These are phyloP conservation scores for Gossypium arboreum DNA, from an alignment of 345 rosid species.

Conservation along the genomic window DNA sequence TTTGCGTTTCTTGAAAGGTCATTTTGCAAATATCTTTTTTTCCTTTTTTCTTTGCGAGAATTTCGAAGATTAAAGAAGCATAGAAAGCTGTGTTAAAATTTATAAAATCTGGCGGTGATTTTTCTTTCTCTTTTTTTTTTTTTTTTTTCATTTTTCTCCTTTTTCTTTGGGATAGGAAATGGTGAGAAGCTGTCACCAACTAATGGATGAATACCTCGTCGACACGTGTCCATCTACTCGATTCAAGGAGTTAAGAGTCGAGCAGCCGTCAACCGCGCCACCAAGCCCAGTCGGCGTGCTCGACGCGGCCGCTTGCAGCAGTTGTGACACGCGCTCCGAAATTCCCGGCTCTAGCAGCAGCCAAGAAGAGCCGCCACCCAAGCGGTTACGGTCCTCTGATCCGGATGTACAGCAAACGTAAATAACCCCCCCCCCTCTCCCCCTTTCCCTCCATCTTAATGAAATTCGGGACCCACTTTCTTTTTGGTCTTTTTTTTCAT, in stretches of 20 bases:
- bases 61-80: not conserved
- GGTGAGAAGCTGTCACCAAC: constrained; percentile 78
- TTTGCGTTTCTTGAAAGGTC: not conserved
- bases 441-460: not conserved
- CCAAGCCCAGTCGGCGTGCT: constrained; percentile 63
- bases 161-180: constrained; percentile 38
- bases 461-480: not conserved
- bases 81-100: not conserved
- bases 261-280: constrained; percentile 33
- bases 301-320: constrained; percentile 55
- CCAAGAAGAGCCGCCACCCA: constrained; percentile 24
- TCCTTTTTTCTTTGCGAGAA: too few species aligned
- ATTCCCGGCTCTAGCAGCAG: not conserved
- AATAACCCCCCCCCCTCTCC: constrained; percentile 15
- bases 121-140: not conserved
- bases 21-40: not conserved
- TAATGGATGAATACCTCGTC: constrained; percentile 54
- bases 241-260: constrained; percentile 25
- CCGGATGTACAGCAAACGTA: constrained; percentile 40
- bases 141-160: not conserved
- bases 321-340: constrained; percentile 32
- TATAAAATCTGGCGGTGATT: constrained; percentile 1
- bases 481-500: not conserved
- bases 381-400: constrained; percentile 33
- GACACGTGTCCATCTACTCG: constrained; percentile 51